Conservation (phyloP, 768 basidiomycete genomes). For the Lactarius deliciosus region DNA sequence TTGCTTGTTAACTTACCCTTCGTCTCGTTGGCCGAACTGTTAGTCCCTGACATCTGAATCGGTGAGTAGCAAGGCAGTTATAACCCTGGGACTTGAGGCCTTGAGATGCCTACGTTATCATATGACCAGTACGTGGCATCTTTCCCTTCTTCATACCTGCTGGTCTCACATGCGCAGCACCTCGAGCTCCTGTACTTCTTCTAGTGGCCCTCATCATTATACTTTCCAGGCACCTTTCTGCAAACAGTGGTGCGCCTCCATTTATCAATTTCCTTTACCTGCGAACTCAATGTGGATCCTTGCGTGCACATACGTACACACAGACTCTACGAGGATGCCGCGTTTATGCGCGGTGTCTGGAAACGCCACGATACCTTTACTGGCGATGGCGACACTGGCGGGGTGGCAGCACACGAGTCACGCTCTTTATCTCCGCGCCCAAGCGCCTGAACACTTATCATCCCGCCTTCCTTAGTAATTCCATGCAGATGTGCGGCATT, state of each 20-base stretch:
- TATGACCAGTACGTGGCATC: conserved; percentile 71
- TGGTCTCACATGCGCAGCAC: conserved; percentile 50
- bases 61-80: not conserved
- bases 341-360: conserved; percentile 26
- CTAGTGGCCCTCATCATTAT: conserved; percentile 85
- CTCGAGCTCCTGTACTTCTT: conserved; percentile 78
- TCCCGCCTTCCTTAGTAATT: no score
- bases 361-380: conserved; percentile 20
- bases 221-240: conserved; percentile 73
- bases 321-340: conserved; percentile 25
- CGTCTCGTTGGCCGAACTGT: no score
- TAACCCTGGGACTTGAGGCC: conserved; percentile 74
- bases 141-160: not conserved
- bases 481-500: no score
- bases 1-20: no score
- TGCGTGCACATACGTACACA: no score
- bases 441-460: no score
- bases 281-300: no score
- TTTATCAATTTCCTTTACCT: no score
- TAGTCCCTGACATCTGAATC: no score
- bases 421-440: no score
- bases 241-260: conserved; percentile 44
- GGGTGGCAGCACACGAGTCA: no score
- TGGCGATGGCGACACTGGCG: no score
- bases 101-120: conserved; percentile 87